A percentile compares a stretch with the other conserved stretches of the same genome.
These are phyloP conservation scores for Eustoma russellianum DNA, from an alignment of 257 asterid species.

Conservation along the genomic window DNA sequence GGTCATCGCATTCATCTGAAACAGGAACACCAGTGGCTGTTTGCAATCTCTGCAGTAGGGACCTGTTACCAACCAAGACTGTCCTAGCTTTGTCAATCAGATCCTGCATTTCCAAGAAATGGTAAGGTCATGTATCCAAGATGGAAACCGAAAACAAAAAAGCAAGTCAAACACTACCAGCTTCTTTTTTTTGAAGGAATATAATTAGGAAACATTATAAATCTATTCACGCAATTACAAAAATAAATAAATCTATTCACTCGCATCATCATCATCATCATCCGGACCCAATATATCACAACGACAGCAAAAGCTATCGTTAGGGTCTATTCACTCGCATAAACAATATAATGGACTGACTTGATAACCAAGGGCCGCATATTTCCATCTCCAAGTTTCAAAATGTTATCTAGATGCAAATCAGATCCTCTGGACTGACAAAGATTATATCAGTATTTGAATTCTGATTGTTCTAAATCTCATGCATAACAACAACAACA, in stretches of 20 bases:
- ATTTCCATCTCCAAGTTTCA: no score
- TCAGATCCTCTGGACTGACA: no score
- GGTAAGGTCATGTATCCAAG: background rate
- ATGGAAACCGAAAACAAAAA: background rate
- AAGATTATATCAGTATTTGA: no score
- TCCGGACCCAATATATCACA: no score
- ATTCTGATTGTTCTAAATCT: no score
- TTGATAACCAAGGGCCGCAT: background rate
- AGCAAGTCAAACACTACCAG: background rate
- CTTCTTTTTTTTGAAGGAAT: constrained; percentile 1
- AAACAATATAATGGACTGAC: background rate
- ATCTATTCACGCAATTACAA: background rate
- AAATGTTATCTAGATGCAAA: no score
- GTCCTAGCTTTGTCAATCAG: constrained; percentile 81
- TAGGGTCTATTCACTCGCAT: background rate
- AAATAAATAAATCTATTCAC: no score
- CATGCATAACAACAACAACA: no score
- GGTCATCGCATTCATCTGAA: constrained; percentile 47
- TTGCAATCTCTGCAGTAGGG: constrained; percentile 63
- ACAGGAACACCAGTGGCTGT: constrained; percentile 49
- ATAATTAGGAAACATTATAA: background rate
- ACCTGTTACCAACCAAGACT: constrained; percentile 72
- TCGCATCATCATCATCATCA: no score
- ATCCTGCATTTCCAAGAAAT: constrained; percentile 41
- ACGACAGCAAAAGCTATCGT: no score